Percentiles rank a stretch among this genome's conserved stretches.
phyloP scores from a whole-genome alignment of 768 basidiomycete genomes.

The Collybia mongolica region DNA sequence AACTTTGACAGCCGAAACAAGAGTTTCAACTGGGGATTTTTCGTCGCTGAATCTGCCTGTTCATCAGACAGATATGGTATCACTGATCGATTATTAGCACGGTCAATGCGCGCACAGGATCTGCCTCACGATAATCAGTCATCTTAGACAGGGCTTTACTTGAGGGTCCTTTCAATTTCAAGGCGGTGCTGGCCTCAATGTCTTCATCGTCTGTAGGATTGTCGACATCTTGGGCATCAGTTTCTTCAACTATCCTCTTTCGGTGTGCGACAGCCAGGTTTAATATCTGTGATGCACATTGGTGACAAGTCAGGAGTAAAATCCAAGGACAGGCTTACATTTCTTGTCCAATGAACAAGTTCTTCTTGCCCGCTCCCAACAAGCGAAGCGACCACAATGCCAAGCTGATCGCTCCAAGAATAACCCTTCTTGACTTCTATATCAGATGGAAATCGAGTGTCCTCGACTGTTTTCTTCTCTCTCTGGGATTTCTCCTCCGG shows the following conservation, averaged over 20 bases:
- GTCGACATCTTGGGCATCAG: conserved; percentile 32
- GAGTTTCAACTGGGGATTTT: conserved; percentile 78
- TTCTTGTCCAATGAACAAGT: conserved; percentile 77
- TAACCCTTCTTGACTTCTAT: conserved; percentile 85
- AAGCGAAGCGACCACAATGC: conserved; percentile 76
- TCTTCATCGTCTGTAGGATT: conserved; percentile 31
- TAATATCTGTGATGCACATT: conserved; percentile 49
- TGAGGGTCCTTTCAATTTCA: conserved; percentile 49
- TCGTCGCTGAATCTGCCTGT: conserved; percentile 73
- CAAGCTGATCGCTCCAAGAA: conserved; percentile 87
- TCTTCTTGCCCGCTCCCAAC: conserved; percentile 61
- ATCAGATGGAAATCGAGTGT: conserved; percentile 56
- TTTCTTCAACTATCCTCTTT: conserved; percentile 58
- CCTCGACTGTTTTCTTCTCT: conserved; percentile 35
- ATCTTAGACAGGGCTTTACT: conserved; percentile 68
- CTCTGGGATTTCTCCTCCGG: conserved; percentile 44
- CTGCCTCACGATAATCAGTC: conserved; percentile 67
- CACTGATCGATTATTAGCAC: conserved; percentile 39
- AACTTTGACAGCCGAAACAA: conserved; percentile 82
- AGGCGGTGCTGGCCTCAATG: conserved; percentile 8
- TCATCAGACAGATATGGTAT: conserved; percentile 77
- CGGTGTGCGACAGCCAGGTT: conserved; percentile 57
- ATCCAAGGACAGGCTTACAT: conserved; percentile 48
- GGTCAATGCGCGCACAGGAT: conserved; percentile 1
- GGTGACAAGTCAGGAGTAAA: background rate